Conservation (phyloP, 441 rosid species). For the Eugenia klotzschiana region DNA sequence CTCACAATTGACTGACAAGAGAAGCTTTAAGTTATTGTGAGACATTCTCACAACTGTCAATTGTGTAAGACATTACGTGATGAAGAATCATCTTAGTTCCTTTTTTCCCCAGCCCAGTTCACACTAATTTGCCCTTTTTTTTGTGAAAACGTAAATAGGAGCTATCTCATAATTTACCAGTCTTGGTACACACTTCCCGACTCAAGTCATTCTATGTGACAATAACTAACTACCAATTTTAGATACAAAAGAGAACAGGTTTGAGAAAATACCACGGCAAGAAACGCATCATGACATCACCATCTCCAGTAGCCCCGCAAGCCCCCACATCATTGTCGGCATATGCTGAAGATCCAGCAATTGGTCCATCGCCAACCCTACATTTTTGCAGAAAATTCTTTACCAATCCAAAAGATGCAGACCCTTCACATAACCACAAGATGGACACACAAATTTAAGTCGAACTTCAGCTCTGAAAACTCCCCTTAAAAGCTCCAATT, state of each 20-base stretch:
- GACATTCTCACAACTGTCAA: not conserved
- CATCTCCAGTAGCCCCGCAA: slow-evolving; percentile 94
- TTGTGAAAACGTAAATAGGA: not conserved
- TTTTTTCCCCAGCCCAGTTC: not conserved
- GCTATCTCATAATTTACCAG: not conserved
- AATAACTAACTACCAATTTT: not conserved
- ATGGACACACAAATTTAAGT: not conserved
- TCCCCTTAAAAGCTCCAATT: not conserved
- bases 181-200: not conserved
- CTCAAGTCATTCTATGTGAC: not conserved
- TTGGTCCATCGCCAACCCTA: slow-evolving; percentile 94
- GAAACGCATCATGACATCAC: slow-evolving; percentile 93
- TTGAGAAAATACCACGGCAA: slow-evolving; percentile 59
- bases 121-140: not conserved
- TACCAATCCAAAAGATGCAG: not conserved
- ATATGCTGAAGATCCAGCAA: slow-evolving; percentile 74
- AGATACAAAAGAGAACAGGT: not conserved
- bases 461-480: not conserved
- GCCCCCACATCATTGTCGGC: slow-evolving; percentile 82
- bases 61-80: not conserved
- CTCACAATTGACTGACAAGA: not conserved
- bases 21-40: not conserved
- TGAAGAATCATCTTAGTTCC: not conserved
- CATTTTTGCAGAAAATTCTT: slow-evolving; percentile 1
- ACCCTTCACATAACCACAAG: not conserved